Conservation (phyloP, 2,329 filamentous ascomycete species). For the Aotearoamyces nothofagi region DNA sequence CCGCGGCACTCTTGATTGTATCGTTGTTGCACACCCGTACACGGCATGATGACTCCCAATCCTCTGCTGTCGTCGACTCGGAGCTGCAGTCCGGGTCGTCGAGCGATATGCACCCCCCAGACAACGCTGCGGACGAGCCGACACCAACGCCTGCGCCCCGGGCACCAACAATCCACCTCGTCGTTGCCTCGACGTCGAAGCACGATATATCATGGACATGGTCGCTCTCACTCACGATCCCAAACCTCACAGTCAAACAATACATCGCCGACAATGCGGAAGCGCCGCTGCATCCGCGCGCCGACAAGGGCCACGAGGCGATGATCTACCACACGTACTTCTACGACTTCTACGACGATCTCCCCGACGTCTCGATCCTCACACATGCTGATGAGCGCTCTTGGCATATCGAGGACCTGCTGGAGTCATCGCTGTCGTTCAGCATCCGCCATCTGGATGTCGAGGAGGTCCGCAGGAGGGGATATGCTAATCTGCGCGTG, state of each 20-base stretch:
- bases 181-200: background rate
- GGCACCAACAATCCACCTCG: background rate
- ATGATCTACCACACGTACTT: slow-evolving; percentile 47
- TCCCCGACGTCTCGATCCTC: slow-evolving; percentile 43
- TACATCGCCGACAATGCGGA: slow-evolving; percentile 34
- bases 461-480: slow-evolving; percentile 25
- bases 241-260: slow-evolving; percentile 20
- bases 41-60: too few relatives aligned
- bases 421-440: slow-evolving; percentile 22
- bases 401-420: slow-evolving; percentile 19
- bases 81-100: too few relatives aligned
- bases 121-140: too few relatives aligned
- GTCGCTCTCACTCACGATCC: slow-evolving; percentile 15
- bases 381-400: slow-evolving; percentile 38
- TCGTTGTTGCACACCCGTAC: too few relatives aligned
- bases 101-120: too few relatives aligned
- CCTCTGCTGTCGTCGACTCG: too few relatives aligned
- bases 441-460: slow-evolving; percentile 19
- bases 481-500: slow-evolving; percentile 39
- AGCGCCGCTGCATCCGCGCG: slow-evolving; percentile 31
- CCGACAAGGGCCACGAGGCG: slow-evolving; percentile 46
- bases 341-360: slow-evolving; percentile 41
- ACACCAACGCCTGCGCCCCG: too few relatives aligned
- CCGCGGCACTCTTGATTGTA: too few relatives aligned
- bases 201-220: slow-evolving; percentile 9